Evolutionary conservation across 441 rosid species (phyloP).

Genomic region (Populus hybrid): DNA sequence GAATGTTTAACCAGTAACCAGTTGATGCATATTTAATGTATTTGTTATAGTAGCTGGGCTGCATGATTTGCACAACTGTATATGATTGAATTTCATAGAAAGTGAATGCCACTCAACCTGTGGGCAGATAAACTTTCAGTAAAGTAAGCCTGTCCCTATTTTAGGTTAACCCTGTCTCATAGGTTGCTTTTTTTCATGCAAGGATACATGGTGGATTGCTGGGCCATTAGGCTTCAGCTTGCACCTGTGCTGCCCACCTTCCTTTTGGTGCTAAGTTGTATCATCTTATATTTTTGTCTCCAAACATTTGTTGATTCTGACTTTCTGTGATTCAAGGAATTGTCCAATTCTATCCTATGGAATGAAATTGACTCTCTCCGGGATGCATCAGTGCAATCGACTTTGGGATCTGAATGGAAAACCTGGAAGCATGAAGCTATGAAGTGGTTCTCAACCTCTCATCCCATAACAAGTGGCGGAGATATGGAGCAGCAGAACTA

Average conservation of each 20-base stretch:
- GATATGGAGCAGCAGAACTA: slow-evolving; percentile 40
- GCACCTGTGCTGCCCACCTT: background rate
- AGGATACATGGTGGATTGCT: background rate
- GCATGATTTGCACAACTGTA: background rate
- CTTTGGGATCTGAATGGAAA: slow-evolving; percentile 88
- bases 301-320: slow-evolving; percentile 14
- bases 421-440: slow-evolving; percentile 96
- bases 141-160: background rate
- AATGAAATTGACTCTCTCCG: slow-evolving; percentile 68
- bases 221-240: background rate
- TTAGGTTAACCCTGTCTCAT: background rate
- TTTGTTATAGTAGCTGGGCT: slow-evolving; percentile 1
- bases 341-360: slow-evolving; percentile 77
- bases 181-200: background rate
- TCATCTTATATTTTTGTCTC: background rate
- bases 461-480: slow-evolving; percentile 36
- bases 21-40: background rate
- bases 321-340: slow-evolving; percentile 54
- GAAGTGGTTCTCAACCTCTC: slow-evolving; percentile 78
- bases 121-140: background rate
- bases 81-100: background rate
- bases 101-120: background rate
- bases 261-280: background rate
- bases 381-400: slow-evolving; percentile 65
- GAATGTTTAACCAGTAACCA: background rate